A percentile compares a stretch with the other conserved stretches of the same genome.
These are phyloP conservation scores for Tuber magnatum DNA, from an alignment of 495 filamentous ascomycete species.

Conservation along the genomic window DNA sequence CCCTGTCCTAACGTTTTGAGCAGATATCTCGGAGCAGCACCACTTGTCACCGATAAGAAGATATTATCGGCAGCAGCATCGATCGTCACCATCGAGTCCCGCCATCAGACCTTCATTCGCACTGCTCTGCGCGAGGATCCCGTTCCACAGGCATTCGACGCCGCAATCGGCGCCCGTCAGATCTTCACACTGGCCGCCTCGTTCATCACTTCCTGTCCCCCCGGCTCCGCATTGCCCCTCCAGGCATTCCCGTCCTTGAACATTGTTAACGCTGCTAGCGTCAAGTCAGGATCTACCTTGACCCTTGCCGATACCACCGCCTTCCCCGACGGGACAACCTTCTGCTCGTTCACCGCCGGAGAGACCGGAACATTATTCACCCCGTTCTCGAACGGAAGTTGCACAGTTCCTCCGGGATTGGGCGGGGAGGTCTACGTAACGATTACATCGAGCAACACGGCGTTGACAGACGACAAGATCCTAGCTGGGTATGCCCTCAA, in stretches of 20 bases:
- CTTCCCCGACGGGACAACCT: conserved; percentile 34
- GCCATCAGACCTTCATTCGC: conserved; percentile 58
- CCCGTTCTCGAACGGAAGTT: conserved; percentile 46
- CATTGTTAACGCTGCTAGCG: conserved; percentile 46
- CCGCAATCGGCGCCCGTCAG: conserved; percentile 51
- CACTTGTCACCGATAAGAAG: conserved; percentile 49
- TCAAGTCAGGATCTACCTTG: conserved; percentile 45
- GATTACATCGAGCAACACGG: conserved; percentile 46
- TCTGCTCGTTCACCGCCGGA: conserved; percentile 54
- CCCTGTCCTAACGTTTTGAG: not conserved
- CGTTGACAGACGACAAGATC: conserved; percentile 49
- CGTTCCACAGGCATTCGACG: conserved; percentile 56
- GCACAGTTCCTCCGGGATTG: conserved; percentile 48
- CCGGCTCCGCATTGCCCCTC: conserved; percentile 52
- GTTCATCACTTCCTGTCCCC: conserved; percentile 57
- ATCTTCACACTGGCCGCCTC: conserved; percentile 59
- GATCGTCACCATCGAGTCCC: conserved; percentile 56
- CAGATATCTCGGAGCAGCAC: conserved; percentile 55
- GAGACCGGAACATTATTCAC: conserved; percentile 52
- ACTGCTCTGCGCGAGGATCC: conserved; percentile 46
- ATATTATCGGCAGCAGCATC: conserved; percentile 54
- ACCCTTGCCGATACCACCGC: conserved; percentile 44
- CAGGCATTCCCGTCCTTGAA: conserved; percentile 53
- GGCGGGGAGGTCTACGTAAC: conserved; percentile 53
- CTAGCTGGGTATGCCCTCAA: conserved; percentile 45